Percentiles rank a stretch among this genome's conserved stretches.
These are phyloP conservation scores for Shiraia sp. DNA, from an alignment of 2,329 filamentous ascomycete species.

Conservation along the genomic window DNA sequence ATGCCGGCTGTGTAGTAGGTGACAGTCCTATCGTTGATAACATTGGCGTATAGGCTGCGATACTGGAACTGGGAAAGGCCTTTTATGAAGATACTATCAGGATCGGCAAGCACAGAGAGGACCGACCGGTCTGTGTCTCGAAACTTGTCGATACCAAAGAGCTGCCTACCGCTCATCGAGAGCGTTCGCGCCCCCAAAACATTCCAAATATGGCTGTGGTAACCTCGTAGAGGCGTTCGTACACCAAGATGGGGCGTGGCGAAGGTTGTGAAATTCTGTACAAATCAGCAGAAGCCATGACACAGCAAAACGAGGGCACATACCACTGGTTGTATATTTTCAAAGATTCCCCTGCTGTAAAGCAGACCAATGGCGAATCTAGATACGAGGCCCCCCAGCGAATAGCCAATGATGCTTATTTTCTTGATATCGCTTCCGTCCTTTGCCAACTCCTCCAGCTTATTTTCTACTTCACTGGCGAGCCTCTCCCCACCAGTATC, in stretches of 20 bases:
- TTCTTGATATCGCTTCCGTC: conserved; percentile 75
- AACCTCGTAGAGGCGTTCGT: conserved; percentile 49
- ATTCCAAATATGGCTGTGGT: conserved; percentile 63
- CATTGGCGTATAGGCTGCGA: conserved; percentile 80
- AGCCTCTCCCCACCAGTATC: conserved; percentile 71
- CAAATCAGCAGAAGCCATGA: conserved; percentile 10
- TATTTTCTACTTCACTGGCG: conserved; percentile 65
- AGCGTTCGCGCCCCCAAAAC: conserved; percentile 79
- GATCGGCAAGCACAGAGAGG: conserved; percentile 79
- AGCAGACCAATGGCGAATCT: conserved; percentile 86
- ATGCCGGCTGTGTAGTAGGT: conserved; percentile 84
- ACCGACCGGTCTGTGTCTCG: conserved; percentile 80
- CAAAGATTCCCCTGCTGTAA: conserved; percentile 77
- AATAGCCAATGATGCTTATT: conserved; percentile 87
- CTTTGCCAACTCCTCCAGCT: conserved; percentile 56
- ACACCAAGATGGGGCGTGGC: conserved; percentile 72
- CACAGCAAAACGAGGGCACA: conserved; percentile 46
- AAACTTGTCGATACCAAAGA: conserved; percentile 87
- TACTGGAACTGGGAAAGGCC: conserved; percentile 76
- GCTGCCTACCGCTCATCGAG: conserved; percentile 80
- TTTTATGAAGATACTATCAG: conserved; percentile 81
- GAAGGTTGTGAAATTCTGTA: conserved; percentile 90
- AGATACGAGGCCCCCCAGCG: conserved; percentile 82
- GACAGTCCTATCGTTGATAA: conserved; percentile 81
- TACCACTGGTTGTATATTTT: conserved; percentile 77